A percentile compares a stretch with the other conserved stretches of the same genome.
Conservation (phyloP, 345 rosid genomes). For the Sisymbrium irio region DNA sequence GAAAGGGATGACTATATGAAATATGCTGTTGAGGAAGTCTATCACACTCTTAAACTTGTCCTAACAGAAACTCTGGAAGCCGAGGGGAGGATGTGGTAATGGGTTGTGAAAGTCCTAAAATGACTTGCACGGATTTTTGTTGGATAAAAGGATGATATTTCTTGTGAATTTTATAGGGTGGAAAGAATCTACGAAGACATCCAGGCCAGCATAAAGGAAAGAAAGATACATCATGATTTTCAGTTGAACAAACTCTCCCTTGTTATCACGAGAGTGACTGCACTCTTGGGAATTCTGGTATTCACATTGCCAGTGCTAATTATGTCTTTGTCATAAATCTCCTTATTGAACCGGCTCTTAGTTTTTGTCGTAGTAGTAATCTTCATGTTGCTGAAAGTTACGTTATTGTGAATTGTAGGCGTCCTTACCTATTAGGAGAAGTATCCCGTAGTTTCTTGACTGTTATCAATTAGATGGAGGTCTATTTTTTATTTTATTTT, state of each 20-base stretch:
- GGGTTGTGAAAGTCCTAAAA: slow-evolving; percentile 7
- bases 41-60: slow-evolving; percentile 54
- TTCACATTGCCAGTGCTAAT: slow-evolving; percentile 3
- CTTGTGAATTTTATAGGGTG: slow-evolving; percentile 59
- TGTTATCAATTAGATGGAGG: neutral
- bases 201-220: slow-evolving; percentile 45
- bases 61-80: slow-evolving; percentile 71
- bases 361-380: neutral
- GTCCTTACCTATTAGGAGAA: neutral
- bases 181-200: slow-evolving; percentile 73
- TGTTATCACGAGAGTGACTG: slow-evolving; percentile 74
- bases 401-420: neutral
- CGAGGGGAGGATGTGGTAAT: slow-evolving; percentile 92
- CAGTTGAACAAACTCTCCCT: slow-evolving; percentile 69
- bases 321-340: neutral
- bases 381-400: neutral
- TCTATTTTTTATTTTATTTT: neutral
- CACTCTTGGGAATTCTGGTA: slow-evolving; percentile 88
- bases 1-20: slow-evolving; percentile 87
- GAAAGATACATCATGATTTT: slow-evolving; percentile 57
- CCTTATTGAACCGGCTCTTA: neutral
- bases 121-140: slow-evolving; percentile 7
- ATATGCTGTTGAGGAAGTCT: slow-evolving; percentile 94
- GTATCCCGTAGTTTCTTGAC: neutral
- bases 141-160: slow-evolving; percentile 11